Conservation (phyloP, 352 stramenopile species). For the Thraustochytrium sp. region DNA sequence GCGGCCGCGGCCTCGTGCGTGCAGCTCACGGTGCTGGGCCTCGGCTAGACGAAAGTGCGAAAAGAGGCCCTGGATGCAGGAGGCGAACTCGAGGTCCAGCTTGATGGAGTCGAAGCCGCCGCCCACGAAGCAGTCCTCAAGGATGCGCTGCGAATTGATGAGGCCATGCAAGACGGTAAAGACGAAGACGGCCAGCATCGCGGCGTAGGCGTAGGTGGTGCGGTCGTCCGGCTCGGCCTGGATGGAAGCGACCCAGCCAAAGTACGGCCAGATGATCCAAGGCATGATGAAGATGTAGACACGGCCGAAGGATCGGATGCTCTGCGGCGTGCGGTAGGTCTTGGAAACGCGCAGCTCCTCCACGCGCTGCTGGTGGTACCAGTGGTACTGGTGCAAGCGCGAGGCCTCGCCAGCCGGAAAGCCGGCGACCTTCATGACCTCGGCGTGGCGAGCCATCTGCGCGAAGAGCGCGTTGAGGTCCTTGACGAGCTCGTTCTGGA, state of each 20-base stretch:
- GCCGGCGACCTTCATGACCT: constrained; percentile 64
- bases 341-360: constrained; percentile 75
- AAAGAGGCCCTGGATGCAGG: neutral
- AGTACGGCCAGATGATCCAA: constrained; percentile 75
- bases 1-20: too few species aligned
- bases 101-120: constrained; percentile 36
- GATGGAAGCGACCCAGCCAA: constrained; percentile 56
- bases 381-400: constrained; percentile 77
- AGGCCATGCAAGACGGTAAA: constrained; percentile 73
- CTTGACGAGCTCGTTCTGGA: constrained; percentile 60
- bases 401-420: constrained; percentile 73
- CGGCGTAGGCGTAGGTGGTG: constrained; percentile 55
- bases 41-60: neutral
- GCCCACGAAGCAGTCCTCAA: constrained; percentile 69
- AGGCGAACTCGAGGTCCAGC: constrained; percentile 14
- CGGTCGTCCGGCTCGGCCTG: neutral
- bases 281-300: constrained; percentile 72
- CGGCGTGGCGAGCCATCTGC: constrained; percentile 64
- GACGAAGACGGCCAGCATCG: constrained; percentile 64
- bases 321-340: constrained; percentile 74
- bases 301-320: constrained; percentile 69
- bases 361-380: constrained; percentile 68
- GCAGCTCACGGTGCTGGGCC: neutral
- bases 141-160: constrained; percentile 71
- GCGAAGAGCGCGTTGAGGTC: constrained; percentile 60